Evolutionary conservation across 2,329 filamentous ascomycete genomes (phyloP).

Genomic region (Davidsoniella eucalypti): DNA sequence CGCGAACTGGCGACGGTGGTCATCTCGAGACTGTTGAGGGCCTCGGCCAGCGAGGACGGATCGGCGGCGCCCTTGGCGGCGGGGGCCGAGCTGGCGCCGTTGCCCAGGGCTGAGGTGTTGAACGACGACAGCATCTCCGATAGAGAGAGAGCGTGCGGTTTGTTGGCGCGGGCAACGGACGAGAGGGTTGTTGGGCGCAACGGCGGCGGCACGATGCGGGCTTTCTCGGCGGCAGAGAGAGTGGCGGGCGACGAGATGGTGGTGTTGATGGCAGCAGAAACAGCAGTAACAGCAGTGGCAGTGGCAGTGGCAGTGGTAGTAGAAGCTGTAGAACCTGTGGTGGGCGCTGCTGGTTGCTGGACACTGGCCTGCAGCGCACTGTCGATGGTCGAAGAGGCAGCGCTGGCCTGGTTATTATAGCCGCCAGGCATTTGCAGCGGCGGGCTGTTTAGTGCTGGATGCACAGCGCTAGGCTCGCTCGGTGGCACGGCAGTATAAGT

Average conservation of each 20-base stretch:
- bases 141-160: slow-evolving; percentile 46
- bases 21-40: slow-evolving; percentile 36
- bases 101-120: slow-evolving; percentile 17
- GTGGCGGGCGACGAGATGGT: slow-evolving; percentile 10
- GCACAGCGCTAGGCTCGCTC: slow-evolving; percentile 22
- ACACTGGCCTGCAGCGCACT: too few species aligned
- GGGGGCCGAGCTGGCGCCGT: slow-evolving; percentile 23
- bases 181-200: slow-evolving; percentile 66
- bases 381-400: too few species aligned
- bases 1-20: slow-evolving; percentile 20
- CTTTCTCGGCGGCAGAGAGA: slow-evolving; percentile 17
- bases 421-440: slow-evolving; percentile 14
- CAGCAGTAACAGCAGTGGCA: neutral
- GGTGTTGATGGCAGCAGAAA: slow-evolving; percentile 5
- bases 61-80: slow-evolving; percentile 16
- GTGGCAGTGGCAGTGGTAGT: slow-evolving; percentile 10
- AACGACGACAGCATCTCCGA: slow-evolving; percentile 38
- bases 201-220: slow-evolving; percentile 5
- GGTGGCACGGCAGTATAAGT: neutral
- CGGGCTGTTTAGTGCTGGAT: slow-evolving; percentile 31
- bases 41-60: slow-evolving; percentile 39
- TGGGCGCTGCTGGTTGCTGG: slow-evolving; percentile 12
- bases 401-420: slow-evolving; percentile 18
- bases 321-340: slow-evolving; percentile 14
- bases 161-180: slow-evolving; percentile 43